Evolutionary conservation across 345 rosid species (phyloP).

Genomic region (Eutrema yunnanense): DNA sequence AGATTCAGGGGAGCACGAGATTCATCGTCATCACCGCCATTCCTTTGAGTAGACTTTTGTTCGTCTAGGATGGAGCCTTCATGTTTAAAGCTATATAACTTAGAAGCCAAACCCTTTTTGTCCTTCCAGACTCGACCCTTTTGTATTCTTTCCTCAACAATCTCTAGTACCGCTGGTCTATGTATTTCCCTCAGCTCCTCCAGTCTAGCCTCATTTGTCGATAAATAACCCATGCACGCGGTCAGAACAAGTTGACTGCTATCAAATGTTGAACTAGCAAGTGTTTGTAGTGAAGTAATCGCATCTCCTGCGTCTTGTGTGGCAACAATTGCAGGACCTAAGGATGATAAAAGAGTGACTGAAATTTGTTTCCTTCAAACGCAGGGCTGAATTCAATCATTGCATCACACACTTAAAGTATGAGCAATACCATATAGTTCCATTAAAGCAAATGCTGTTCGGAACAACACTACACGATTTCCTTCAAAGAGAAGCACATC

Average conservation of each 20-base stretch:
- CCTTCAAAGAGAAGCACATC: conserved; percentile 96
- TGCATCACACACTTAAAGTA: neutral
- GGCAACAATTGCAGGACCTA: conserved; percentile 87
- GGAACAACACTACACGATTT: conserved; percentile 87
- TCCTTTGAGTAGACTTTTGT: conserved; percentile 31
- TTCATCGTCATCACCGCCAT: conserved; percentile 24
- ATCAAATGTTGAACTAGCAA: conserved; percentile 91
- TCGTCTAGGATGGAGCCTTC: conserved; percentile 39
- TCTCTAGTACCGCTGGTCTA: conserved; percentile 55
- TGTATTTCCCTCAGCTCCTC: conserved; percentile 72
- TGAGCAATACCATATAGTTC: conserved; percentile 66
- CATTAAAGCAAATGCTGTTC: conserved; percentile 93
- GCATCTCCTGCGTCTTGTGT: conserved; percentile 95
- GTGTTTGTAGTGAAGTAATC: conserved; percentile 75
- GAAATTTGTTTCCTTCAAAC: neutral
- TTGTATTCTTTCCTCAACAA: conserved; percentile 62
- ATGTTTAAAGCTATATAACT: conserved; percentile 80
- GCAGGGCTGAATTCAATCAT: neutral
- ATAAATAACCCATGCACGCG: conserved; percentile 80
- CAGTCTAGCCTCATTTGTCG: conserved; percentile 67
- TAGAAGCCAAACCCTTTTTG: conserved; percentile 77
- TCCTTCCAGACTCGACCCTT: conserved; percentile 63
- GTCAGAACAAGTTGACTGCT: conserved; percentile 93
- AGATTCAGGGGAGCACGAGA: conserved; percentile 35
- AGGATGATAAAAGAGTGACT: conserved; percentile 9